Evolutionary conservation across 257 asterid species (phyloP).

Genomic region (Petunia axillaris): DNA sequence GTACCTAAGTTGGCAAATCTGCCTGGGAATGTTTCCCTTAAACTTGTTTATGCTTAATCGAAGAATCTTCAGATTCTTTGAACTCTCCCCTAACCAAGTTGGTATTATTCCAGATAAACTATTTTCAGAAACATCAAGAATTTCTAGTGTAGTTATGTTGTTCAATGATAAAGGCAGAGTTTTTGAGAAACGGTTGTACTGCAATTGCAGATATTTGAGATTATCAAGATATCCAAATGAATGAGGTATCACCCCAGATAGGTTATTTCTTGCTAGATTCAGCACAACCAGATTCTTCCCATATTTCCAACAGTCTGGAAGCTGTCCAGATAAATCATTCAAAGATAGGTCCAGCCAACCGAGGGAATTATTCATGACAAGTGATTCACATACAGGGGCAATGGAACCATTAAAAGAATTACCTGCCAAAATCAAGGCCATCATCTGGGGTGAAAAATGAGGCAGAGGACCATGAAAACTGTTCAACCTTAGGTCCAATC

Average conservation of each 20-base stretch:
- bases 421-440: not conserved
- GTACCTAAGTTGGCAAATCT: conserved; percentile 14
- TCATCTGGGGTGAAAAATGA: conserved; percentile 20
- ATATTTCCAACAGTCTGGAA: conserved; percentile 18
- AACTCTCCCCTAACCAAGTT: not conserved
- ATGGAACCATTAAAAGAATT: conserved; percentile 11
- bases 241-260: conserved; percentile 10
- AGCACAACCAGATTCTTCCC: not conserved
- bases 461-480: conserved; percentile 9
- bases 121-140: not conserved
- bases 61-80: not conserved
- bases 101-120: not conserved
- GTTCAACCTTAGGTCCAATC: not conserved
- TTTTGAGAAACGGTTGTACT: not conserved
- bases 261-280: not conserved
- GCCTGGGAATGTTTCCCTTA: conserved; percentile 8
- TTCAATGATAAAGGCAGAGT: conserved; percentile 13
- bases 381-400: conserved; percentile 21
- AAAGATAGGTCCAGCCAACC: not conserved
- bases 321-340: conserved; percentile 6
- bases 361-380: conserved; percentile 12
- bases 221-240: conserved; percentile 14
- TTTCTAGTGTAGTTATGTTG: not conserved
- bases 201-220: not conserved
- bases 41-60: not conserved